A percentile compares a stretch with the other conserved stretches of the same genome.
Evolutionary conservation across 2,329 filamentous ascomycete species (phyloP).

Genomic region (Alternaria burnsii): DNA sequence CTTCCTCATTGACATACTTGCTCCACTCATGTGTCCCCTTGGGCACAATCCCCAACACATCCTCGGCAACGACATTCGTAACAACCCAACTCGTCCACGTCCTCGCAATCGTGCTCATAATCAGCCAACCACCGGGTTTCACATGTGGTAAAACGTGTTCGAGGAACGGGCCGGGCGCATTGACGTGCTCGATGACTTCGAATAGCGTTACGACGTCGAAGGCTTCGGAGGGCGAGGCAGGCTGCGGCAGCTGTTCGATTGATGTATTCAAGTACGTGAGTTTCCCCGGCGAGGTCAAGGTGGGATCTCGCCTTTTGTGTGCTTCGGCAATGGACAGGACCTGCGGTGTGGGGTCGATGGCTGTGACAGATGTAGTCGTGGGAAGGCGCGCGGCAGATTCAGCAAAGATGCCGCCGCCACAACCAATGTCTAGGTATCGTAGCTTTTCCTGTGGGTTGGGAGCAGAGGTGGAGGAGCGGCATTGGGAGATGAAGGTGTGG

Average conservation of each 20-base stretch:
- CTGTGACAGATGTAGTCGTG: slow-evolving; percentile 71
- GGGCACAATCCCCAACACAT: slow-evolving; percentile 85
- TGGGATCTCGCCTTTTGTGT: slow-evolving; percentile 79
- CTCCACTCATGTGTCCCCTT: slow-evolving; percentile 94
- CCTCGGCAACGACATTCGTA: slow-evolving; percentile 91
- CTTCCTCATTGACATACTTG: slow-evolving; percentile 90
- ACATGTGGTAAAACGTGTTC: slow-evolving; percentile 76
- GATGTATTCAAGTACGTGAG: slow-evolving; percentile 78
- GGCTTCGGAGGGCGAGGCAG: slow-evolving; percentile 46
- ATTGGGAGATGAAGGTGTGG: slow-evolving; percentile 86
- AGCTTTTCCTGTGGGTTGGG: slow-evolving; percentile 56
- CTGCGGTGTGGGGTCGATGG: slow-evolving; percentile 78
- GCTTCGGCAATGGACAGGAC: slow-evolving; percentile 78
- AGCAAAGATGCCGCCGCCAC: slow-evolving; percentile 95
- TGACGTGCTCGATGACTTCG: slow-evolving; percentile 94
- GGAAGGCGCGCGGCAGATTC: slow-evolving; percentile 80
- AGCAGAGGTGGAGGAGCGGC: slow-evolving; percentile 59
- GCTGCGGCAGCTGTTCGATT: slow-evolving; percentile 71
- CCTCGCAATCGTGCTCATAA: slow-evolving; percentile 90
- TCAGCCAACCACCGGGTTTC: slow-evolving; percentile 89
- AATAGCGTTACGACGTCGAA: slow-evolving; percentile 89
- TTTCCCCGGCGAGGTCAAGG: slow-evolving; percentile 63
- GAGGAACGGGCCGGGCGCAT: slow-evolving; percentile 77
- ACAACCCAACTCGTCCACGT: slow-evolving; percentile 90
- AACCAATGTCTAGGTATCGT: slow-evolving; percentile 89